Conservation (phyloP, 2,329 filamentous ascomycete species). For the Colletotrichum zoysiae region DNA sequence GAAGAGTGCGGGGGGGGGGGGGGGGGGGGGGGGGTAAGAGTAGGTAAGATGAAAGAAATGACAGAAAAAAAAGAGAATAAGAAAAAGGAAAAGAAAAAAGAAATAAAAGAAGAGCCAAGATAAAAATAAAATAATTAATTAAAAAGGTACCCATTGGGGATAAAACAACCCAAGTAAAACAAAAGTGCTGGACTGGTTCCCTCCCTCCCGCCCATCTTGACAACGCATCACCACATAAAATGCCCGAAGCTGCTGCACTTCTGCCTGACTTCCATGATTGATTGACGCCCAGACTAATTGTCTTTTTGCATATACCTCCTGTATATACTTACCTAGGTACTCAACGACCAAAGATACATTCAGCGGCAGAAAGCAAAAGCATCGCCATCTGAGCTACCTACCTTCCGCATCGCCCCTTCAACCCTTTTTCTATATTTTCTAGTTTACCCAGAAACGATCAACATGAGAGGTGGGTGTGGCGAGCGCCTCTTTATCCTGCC, state of each 20-base stretch:
- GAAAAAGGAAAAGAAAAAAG: too few species aligned
- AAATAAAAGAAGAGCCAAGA: too few species aligned
- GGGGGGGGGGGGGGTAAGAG: neutral
- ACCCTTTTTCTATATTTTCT: neutral
- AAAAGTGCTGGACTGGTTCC: slow-evolving; percentile 2
- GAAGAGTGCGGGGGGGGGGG: neutral
- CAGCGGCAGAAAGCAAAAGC: slow-evolving; percentile 11
- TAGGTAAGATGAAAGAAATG: slow-evolving; percentile 32
- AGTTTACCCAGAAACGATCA: slow-evolving; percentile 19
- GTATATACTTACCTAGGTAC: too few species aligned
- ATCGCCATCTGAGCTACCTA: slow-evolving; percentile 2
- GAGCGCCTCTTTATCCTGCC: slow-evolving; percentile 19
- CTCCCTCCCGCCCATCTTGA: slow-evolving; percentile 51
- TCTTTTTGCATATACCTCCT: too few species aligned
- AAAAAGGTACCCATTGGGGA: neutral
- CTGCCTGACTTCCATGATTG: slow-evolving; percentile 55
- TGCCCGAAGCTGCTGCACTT: slow-evolving; percentile 60
- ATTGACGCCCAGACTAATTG: slow-evolving; percentile 42
- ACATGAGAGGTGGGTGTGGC: slow-evolving; percentile 12
- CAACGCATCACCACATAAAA: slow-evolving; percentile 64
- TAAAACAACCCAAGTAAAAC: slow-evolving; percentile 34
- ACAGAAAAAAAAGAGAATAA: neutral
- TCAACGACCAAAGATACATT: slow-evolving; percentile 18
- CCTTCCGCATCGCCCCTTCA: neutral
- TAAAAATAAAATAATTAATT: slow-evolving; percentile 7